These are phyloP conservation scores for Pleurotus tuber-regium DNA, from an alignment of 768 basidiomycete genomes.

Conservation along the genomic window DNA sequence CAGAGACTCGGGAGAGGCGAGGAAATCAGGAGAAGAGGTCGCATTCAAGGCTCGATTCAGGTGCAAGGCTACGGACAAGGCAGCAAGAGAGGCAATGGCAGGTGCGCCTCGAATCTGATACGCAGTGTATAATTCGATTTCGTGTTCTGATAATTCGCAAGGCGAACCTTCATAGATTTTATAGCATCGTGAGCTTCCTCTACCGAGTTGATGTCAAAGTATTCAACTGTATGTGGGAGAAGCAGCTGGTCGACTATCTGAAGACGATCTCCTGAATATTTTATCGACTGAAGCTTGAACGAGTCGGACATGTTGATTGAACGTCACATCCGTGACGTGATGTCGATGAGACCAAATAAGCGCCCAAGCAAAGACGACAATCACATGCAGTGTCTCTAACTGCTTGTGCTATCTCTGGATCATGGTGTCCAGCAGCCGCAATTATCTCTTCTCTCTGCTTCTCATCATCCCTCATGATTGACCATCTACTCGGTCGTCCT, in stretches of 20 bases:
- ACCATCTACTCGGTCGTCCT: constrained; percentile 87
- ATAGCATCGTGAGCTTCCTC: constrained; percentile 92
- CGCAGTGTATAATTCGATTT: constrained; percentile 8
- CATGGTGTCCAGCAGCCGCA: neutral
- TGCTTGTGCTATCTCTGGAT: neutral
- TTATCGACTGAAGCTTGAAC: constrained; percentile 35
- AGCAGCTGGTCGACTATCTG: constrained; percentile 92
- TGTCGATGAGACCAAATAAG: neutral
- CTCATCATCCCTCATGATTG: constrained; percentile 64
- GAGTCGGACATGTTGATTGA: constrained; percentile 22
- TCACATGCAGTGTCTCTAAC: constrained; percentile 29
- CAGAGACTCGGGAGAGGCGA: constrained; percentile 52
- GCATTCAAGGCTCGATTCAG: constrained; percentile 52
- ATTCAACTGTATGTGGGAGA: constrained; percentile 72
- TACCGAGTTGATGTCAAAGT: constrained; percentile 61
- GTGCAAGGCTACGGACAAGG: constrained; percentile 69
- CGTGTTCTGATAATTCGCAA: neutral
- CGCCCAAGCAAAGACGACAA: constrained; percentile 8
- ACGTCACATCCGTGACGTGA: neutral
- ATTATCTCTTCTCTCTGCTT: neutral
- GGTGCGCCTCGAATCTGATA: constrained; percentile 79
- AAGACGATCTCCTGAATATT: constrained; percentile 41
- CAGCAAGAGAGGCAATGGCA: constrained; percentile 90
- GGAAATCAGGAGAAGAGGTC: constrained; percentile 48
- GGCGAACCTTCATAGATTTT: constrained; percentile 85